These are phyloP conservation scores for Rosa rugosa DNA, from an alignment of 306 rosid species.

Conservation along the genomic window DNA sequence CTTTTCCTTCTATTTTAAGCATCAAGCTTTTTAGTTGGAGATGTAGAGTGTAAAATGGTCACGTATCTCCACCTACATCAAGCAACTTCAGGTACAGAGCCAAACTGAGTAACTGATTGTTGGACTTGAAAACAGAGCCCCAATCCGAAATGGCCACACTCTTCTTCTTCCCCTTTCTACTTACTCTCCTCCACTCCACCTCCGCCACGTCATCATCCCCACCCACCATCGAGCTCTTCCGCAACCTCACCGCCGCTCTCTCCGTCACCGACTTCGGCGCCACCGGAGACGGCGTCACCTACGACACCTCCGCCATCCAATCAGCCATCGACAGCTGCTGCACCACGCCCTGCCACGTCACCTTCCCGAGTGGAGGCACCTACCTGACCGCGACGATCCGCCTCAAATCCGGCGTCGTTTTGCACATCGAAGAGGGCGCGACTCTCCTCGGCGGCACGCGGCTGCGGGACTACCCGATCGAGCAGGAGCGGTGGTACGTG, in stretches of 20 bases:
- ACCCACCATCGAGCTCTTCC: neutral
- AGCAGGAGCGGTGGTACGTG: slow-evolving; percentile 67
- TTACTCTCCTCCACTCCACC: slow-evolving; percentile 37
- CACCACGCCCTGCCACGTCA: slow-evolving; percentile 44
- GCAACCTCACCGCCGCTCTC: slow-evolving; percentile 24
- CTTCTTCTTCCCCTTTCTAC: slow-evolving; percentile 12
- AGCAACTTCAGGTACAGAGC: too few relatives aligned
- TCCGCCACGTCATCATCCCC: slow-evolving; percentile 29
- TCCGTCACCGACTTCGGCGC: slow-evolving; percentile 80
- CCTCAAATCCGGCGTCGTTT: slow-evolving; percentile 68
- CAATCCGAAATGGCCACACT: too few relatives aligned
- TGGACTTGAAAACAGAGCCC: too few relatives aligned
- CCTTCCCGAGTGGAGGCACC: slow-evolving; percentile 68
- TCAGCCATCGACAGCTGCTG: slow-evolving; percentile 73
- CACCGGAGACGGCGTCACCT: slow-evolving; percentile 61
- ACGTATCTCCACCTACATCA: too few relatives aligned
- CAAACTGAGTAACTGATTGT: too few relatives aligned
- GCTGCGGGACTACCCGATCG: slow-evolving; percentile 63
- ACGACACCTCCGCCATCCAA: slow-evolving; percentile 81
- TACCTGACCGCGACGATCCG: slow-evolving; percentile 78
- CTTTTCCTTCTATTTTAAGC: too few relatives aligned
- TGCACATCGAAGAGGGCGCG: slow-evolving; percentile 62
- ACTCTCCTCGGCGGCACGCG: slow-evolving; percentile 61
- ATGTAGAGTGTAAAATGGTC: too few relatives aligned
- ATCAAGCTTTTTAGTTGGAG: too few relatives aligned